Evolutionary conservation across 2,329 filamentous ascomycete species (phyloP).

Genomic region (Fusarium camptoceras): DNA sequence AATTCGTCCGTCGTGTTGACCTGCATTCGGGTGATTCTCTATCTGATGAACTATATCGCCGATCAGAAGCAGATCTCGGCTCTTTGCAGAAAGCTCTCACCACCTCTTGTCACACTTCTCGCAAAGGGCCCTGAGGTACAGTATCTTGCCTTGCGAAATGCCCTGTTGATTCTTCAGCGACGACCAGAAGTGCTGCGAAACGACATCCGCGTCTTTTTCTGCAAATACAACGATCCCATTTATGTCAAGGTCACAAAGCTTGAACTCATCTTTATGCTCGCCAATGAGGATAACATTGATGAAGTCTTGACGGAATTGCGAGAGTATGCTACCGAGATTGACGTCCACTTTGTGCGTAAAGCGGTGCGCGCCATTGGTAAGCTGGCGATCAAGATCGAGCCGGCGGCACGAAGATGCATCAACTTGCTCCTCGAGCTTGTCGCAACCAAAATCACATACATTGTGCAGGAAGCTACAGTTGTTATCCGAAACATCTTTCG

Average conservation of each 20-base stretch:
- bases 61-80: constrained; percentile 89
- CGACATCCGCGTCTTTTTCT: constrained; percentile 98
- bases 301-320: constrained; percentile 93
- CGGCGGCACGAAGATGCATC: constrained; percentile 90
- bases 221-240: constrained; percentile 99
- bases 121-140: constrained; percentile 99
- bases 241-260: constrained; percentile 99
- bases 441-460: constrained; percentile 97
- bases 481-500: constrained; percentile 99
- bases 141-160: constrained; percentile 93
- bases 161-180: constrained; percentile 90
- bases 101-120: constrained; percentile 91
- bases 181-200: constrained; percentile 93
- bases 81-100: constrained; percentile 92
- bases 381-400: constrained; percentile 98
- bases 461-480: constrained; percentile 98
- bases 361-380: constrained; percentile 98
- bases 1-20: constrained; percentile 97
- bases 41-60: constrained; percentile 98
- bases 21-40: constrained; percentile 94
- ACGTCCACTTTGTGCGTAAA: constrained; percentile 98
- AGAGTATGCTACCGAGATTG: constrained; percentile 98
- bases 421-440: constrained; percentile 92
- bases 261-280: constrained; percentile 98
- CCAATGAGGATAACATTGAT: constrained; percentile 93